Base-by-base conservation (phyloP, 805 yeast species). In the Metschnikowia henanensis region DNA sequence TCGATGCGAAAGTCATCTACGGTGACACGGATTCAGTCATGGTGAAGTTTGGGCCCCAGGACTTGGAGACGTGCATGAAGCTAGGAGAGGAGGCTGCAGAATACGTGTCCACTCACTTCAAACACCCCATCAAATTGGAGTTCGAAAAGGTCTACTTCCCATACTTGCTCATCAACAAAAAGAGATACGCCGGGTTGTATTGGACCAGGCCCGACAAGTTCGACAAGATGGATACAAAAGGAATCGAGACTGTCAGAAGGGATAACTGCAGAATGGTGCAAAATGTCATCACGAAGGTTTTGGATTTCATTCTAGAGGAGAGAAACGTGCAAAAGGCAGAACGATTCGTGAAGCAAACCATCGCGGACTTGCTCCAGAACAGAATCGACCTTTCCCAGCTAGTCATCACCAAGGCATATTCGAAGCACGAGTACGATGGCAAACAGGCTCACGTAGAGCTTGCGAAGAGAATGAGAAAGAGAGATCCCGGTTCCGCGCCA, bases 21-120 rank as follows among this genome's bases (percentile, higher is more conserved):
- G 99, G 99, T 73, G 99, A 94, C 66, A 94, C 99, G 0, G 99
- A 94, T 76, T 95, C 99, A 6, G 99, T 94, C 15, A 95, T 94
- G 99, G 97, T 94, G 34, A 91, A 89, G 60, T 94, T 94, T 70
- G 99, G 99, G 2, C 80, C 82, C 25, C 70, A 73, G 8, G 95
- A 89, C 58, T 64, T 92, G 50, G 82, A 75, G 43, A 85, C 85
- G 23, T 87, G 96, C 53, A 95, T 94, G 99, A 75, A 77, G 41
- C 61, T 90, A 43, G 99, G 99, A 5, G 86, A 90, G 56, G 96
- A 92, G 57, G 99, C 98, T 0, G 99, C 99, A 0, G 86, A 73
- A 7, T 80, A 65, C 49, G 98, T 94, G 2, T 90, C 98, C 0
- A 75, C 81, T 1, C 72, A 77, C 43, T 94, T 94, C 65, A 72